Base-by-base conservation (phyloP, 225 moss, liverwort and hornwort genomes). In the Pleurozium schreberi region DNA sequence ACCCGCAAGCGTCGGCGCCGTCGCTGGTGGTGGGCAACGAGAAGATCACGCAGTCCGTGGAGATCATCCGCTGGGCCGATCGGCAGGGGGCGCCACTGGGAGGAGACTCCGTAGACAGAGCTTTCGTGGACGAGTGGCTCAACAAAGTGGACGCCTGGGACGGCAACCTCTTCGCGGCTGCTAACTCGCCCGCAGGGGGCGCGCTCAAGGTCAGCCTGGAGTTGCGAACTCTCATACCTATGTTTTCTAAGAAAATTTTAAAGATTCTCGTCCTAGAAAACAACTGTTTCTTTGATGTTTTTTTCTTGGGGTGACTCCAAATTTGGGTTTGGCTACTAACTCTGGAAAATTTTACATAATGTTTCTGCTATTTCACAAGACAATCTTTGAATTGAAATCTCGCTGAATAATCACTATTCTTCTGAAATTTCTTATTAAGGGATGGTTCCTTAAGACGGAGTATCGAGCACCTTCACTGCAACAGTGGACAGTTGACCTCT, bases 1-100 rank as follows among this genome's bases (percentile, higher is more conserved):
- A 96, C 74, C 95, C 97, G 12, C 86, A 84, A 63, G 87, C 88
- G 12, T 94, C 92, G 42, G 93, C 87, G n/a, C 97, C 97, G 27
- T 91, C 94, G 69, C 94, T 96, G 22, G 95, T 93, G 21, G 88
- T 94, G 17, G 96, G 94, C 50, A 91, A 95, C 34, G 76, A 95
- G 53, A 90, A 88, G 49, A 88, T 97, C 34, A 91, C 89, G 25
- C 83, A 96, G 45, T 95, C 96, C 15, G 85, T 86, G 42, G 95
- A 96, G 50, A 97, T 97, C 64, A 91, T 97, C 52, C 95, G 96
- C 86, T 97, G 97, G 97, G 92, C 91, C 14, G 97, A 97, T 82
- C 83, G 92, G 28, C 97, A 97, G 85, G 91, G 94, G 26, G 62
- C 82, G 36, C 95, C 97, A 59, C 90, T 97, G 8, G 97, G 97